These are phyloP conservation scores for Plasmodium gonderi DNA, from an alignment of 169 alveolate species.

Conservation along the genomic window DNA sequence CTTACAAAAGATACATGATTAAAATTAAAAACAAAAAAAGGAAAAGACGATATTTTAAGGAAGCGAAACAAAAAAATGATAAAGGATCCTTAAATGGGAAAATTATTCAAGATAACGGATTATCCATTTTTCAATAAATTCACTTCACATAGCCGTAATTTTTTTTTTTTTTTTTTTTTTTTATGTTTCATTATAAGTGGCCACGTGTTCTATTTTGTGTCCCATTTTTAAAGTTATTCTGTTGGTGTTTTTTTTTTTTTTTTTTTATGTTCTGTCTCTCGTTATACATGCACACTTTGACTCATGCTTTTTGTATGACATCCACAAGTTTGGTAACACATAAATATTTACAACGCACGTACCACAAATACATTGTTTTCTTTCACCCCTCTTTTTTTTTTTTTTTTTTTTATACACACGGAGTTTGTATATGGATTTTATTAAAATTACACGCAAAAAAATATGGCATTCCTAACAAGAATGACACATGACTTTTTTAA, in stretches of 20 bases:
- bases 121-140: conserved; percentile 63
- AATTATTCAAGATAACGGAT: conserved; percentile 62
- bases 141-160: not conserved
- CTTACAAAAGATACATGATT: conserved; percentile 72
- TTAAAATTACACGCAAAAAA: not conserved
- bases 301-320: too few species aligned
- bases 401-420: too few species aligned
- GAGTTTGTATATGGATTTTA: not conserved
- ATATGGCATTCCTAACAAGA: not conserved
- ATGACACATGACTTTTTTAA: not conserved
- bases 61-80: conserved; percentile 55
- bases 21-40: conserved; percentile 62
- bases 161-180: conserved; percentile 11
- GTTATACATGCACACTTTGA: too few species aligned
- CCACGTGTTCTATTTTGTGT: too few species aligned
- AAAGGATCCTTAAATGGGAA: conserved; percentile 60
- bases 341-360: not conserved
- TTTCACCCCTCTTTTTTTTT: not conserved
- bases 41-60: conserved; percentile 65
- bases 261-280: too few species aligned
- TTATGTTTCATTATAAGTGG: not conserved
- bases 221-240: too few species aligned
- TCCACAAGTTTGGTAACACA: too few species aligned
- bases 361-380: not conserved
- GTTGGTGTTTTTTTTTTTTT: too few species aligned